Conservation (phyloP, 2,329 filamentous ascomycete genomes). For the Lojkania enalia region DNA sequence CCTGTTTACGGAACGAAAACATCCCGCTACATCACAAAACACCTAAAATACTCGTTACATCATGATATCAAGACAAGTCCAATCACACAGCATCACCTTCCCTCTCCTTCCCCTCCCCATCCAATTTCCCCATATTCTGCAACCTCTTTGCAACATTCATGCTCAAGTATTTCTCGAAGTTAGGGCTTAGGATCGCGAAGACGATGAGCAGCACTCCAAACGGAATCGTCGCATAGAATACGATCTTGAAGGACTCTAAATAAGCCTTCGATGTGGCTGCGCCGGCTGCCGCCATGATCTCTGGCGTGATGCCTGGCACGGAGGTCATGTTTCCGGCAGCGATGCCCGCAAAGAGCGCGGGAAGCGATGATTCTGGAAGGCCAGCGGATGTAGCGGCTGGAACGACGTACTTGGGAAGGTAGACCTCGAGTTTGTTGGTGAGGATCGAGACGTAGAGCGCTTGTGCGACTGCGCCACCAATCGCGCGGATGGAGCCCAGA, state of each 20-base stretch:
- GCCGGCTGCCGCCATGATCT: conserved; percentile 21
- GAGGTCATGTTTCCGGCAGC: conserved; percentile 24
- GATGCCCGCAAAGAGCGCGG: conserved; percentile 25
- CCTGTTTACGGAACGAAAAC: neutral
- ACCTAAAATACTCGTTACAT: neutral
- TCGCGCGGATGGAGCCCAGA: conserved; percentile 50
- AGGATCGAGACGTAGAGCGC: conserved; percentile 32
- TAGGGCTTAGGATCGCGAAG: conserved; percentile 21
- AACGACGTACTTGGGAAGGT: conserved; percentile 25
- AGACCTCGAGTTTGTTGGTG: conserved; percentile 22
- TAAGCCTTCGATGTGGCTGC: conserved; percentile 23
- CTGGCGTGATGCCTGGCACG: conserved; percentile 25
- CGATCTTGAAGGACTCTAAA: conserved; percentile 20
- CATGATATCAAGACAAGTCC: too few relatives aligned
- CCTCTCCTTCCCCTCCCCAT: conserved; percentile 22
- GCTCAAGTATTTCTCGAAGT: conserved; percentile 28
- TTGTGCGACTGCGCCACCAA: conserved; percentile 31
- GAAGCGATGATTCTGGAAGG: conserved; percentile 23
- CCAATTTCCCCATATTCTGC: conserved; percentile 19
- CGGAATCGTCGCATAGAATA: conserved; percentile 32
- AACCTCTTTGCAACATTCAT: conserved; percentile 31
- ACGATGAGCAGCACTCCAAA: conserved; percentile 28
- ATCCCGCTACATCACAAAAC: neutral
- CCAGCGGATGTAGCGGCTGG: conserved; percentile 25
- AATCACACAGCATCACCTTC: conserved; percentile 22